Conservation (phyloP, 2,329 filamentous ascomycete species). For the Aspergillus tubingensis region DNA sequence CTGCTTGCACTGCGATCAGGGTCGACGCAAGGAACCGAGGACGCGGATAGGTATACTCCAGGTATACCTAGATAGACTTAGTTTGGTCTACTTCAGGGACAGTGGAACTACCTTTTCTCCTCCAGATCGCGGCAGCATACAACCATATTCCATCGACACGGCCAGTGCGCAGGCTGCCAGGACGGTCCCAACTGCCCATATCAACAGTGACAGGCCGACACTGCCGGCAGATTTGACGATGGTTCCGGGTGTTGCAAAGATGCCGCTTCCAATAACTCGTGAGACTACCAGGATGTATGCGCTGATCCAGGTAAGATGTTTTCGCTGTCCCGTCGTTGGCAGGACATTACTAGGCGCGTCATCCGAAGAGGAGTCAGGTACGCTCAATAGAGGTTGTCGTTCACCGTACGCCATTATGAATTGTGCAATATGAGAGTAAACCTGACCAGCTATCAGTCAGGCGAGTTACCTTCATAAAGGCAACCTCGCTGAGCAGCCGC, state of each 20-base stretch:
- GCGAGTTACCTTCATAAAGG: too few species aligned
- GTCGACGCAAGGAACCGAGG: constrained; percentile 67
- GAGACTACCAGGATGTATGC: constrained; percentile 69
- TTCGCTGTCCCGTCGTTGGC: constrained; percentile 48
- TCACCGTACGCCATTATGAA: constrained; percentile 23
- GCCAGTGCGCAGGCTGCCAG: constrained; percentile 63
- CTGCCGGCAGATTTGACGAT: constrained; percentile 69
- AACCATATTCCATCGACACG: constrained; percentile 67
- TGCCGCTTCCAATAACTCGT: constrained; percentile 68
- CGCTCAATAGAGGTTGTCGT: constrained; percentile 22
- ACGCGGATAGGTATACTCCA: constrained; percentile 67
- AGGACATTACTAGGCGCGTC: not conserved
- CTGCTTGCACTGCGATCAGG: constrained; percentile 63
- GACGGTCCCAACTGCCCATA: constrained; percentile 66
- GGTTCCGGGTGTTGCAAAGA: constrained; percentile 70
- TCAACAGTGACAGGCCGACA: constrained; percentile 60
- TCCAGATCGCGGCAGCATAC: constrained; percentile 69
- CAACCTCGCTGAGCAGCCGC: too few species aligned
- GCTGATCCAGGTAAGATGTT: constrained; percentile 65
- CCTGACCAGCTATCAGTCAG: too few species aligned
- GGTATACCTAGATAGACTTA: constrained; percentile 58
- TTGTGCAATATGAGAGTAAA: constrained; percentile 9
- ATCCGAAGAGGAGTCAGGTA: not conserved
- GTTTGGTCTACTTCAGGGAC: constrained; percentile 37
- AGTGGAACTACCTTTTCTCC: constrained; percentile 61